These are phyloP conservation scores for Mortierella antarctica DNA, from an alignment of 192 early-diverging fungal species.

Conservation along the genomic window DNA sequence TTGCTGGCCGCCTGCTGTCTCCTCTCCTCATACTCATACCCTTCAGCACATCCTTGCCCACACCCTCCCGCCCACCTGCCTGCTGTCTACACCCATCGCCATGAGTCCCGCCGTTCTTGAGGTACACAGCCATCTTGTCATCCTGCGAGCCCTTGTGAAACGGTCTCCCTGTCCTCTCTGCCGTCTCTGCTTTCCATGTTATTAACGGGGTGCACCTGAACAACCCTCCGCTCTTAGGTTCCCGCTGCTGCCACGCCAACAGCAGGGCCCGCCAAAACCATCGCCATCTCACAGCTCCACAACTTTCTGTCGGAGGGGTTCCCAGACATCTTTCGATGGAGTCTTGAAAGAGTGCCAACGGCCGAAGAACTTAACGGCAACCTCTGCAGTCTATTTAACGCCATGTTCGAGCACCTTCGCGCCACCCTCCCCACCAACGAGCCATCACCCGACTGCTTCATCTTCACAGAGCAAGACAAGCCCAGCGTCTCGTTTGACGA, in stretches of 20 bases:
- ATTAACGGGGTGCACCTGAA: no score
- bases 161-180: neutral
- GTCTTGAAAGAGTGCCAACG: constrained; percentile 30
- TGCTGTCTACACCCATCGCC: neutral
- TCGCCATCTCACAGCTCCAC: constrained; percentile 52
- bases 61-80: no score
- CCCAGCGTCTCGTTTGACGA: constrained; percentile 41
- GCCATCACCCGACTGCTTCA: constrained; percentile 48
- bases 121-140: neutral
- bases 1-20: no score
- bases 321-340: constrained; percentile 53
- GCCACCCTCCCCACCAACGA: constrained; percentile 21
- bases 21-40: no score
- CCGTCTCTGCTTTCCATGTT: no score
- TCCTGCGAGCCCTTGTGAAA: neutral
- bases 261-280: constrained; percentile 20
- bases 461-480: constrained; percentile 46
- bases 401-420: constrained; percentile 43
- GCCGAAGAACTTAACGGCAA: constrained; percentile 49
- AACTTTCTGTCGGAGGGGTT: constrained; percentile 45
- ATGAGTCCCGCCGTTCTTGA: constrained; percentile 33
- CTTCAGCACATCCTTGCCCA: no score
- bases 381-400: constrained; percentile 47
- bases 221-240: neutral
- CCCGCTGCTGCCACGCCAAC: neutral